Percentiles rank a stretch among this genome's conserved stretches.
Evolutionary conservation across 2,329 filamentous ascomycete genomes (phyloP).

Genomic region (Sclerotinia nivalis): DNA sequence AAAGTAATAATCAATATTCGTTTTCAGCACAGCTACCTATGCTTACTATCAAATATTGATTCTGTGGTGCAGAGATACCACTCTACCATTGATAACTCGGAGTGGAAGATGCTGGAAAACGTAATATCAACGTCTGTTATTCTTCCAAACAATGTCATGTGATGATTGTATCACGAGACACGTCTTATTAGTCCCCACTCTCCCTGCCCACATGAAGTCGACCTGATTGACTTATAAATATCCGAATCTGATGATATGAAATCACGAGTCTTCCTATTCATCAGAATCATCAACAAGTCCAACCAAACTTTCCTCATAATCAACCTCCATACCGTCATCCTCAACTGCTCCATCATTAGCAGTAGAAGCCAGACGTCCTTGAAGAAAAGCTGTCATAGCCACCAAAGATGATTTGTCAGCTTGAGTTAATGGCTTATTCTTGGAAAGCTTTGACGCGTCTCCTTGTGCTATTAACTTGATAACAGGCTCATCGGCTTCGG

Average conservation of each 20-base stretch:
- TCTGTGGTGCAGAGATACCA: not conserved
- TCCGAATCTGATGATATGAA: not conserved
- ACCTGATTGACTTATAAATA: not conserved
- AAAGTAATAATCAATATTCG: not conserved
- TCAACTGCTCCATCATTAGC: not conserved
- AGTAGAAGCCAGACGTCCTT: constrained; percentile 26
- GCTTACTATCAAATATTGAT: not conserved
- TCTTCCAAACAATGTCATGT: not conserved
- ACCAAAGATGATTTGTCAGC: constrained; percentile 29
- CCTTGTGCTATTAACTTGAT: constrained; percentile 42
- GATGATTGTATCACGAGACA: not conserved
- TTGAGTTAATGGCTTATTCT: constrained; percentile 17
- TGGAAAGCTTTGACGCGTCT: constrained; percentile 30
- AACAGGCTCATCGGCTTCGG: constrained; percentile 47
- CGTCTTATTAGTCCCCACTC: not conserved
- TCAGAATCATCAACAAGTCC: not conserved
- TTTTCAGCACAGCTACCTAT: not conserved
- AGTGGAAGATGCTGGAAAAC: not conserved
- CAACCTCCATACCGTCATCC: not conserved
- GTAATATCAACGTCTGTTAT: not conserved
- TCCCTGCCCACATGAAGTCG: not conserved
- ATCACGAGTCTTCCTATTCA: not conserved
- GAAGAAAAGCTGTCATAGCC: constrained; percentile 32
- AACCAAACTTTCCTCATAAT: not conserved
- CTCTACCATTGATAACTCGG: not conserved